Evolutionary conservation across 2,329 filamentous ascomycete species (phyloP).

Genomic region (Aspergillus jensenii): DNA sequence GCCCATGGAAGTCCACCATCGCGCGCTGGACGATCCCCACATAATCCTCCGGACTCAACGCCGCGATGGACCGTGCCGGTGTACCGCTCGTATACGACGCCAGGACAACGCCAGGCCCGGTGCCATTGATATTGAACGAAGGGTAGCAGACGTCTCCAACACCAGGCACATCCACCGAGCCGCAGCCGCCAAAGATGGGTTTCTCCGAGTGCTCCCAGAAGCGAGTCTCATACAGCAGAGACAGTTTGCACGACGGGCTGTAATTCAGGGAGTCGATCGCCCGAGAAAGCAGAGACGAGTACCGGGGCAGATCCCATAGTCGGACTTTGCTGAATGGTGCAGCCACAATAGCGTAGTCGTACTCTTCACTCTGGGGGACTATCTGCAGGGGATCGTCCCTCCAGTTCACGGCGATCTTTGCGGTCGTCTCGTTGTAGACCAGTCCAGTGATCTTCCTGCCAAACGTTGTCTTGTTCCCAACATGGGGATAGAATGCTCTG

Average conservation of each 20-base stretch:
- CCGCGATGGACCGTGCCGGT: conserved; percentile 23
- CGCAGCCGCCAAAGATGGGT: conserved; percentile 61
- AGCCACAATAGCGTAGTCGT: conserved; percentile 67
- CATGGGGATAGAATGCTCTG: conserved; percentile 60
- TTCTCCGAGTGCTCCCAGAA: conserved; percentile 56
- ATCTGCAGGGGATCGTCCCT: conserved; percentile 42
- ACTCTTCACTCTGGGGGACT: conserved; percentile 50
- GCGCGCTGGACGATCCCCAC: conserved; percentile 63
- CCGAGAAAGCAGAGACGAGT: conserved; percentile 50
- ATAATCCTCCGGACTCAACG: conserved; percentile 44
- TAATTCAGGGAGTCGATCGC: conserved; percentile 54
- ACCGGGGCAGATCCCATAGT: conserved; percentile 59
- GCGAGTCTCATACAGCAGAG: conserved; percentile 66
- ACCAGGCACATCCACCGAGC: conserved; percentile 28
- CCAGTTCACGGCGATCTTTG: conserved; percentile 61
- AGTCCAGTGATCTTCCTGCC: conserved; percentile 59
- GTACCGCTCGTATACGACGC: conserved; percentile 46
- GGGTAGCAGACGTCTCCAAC: conserved; percentile 39
- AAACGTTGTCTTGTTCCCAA: conserved; percentile 58
- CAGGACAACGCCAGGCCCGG: conserved; percentile 36
- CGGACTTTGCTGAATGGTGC: conserved; percentile 65
- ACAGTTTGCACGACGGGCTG: conserved; percentile 56
- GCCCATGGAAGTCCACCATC: conserved; percentile 67
- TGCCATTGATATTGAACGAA: conserved; percentile 36
- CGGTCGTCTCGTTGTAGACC: conserved; percentile 49